phyloP scores from a whole-genome alignment of 441 rosid genomes.

The Populus hybrid region DNA sequence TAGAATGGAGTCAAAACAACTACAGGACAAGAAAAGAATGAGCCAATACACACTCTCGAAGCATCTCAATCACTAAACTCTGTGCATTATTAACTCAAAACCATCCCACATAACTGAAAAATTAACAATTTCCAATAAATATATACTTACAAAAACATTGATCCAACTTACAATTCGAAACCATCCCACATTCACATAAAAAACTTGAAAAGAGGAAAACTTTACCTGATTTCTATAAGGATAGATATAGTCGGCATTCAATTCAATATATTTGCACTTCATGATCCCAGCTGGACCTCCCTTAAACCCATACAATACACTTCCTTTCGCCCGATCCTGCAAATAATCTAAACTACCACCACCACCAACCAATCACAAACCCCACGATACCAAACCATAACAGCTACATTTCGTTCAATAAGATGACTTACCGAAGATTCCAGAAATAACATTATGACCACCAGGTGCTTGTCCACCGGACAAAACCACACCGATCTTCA shows the following conservation, averaged over 20 bases:
- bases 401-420: too few species aligned
- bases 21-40: too few species aligned
- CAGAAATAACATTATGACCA: conserved; percentile 97
- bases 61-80: not conserved
- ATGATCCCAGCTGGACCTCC: conserved; percentile 99
- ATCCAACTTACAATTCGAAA: not conserved
- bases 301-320: conserved; percentile 77
- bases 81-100: not conserved
- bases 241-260: conserved; percentile 64
- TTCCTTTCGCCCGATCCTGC: conserved; percentile 80
- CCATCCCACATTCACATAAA: not conserved
- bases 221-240: conserved; percentile 93
- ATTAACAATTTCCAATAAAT: too few species aligned
- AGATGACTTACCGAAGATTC: conserved; percentile 63
- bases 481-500: conserved; percentile 91
- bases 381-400: not conserved
- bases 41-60: not conserved
- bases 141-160: not conserved
- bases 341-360: conserved; percentile 60
- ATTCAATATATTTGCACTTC: conserved; percentile 87
- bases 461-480: conserved; percentile 99
- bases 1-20: not conserved
- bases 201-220: not conserved
- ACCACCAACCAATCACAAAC: not conserved
- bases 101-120: not conserved